Conservation (phyloP, 257 asterid species). For the Fraxinus quadrangulata region DNA sequence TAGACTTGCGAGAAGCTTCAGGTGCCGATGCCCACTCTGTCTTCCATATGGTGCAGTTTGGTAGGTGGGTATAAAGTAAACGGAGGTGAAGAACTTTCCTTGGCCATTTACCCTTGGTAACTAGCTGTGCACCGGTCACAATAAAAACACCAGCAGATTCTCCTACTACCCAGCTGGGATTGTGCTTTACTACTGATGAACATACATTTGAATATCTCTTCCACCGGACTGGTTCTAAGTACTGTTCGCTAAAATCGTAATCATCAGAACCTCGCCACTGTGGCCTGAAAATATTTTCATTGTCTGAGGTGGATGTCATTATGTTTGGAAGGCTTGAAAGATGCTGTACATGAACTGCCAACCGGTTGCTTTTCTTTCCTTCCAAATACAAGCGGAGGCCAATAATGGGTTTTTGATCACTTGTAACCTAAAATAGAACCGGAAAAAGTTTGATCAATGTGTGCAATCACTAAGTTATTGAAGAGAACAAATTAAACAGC, state of each 20-base stretch:
- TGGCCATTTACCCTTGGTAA: conserved; percentile 93
- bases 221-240: conserved; percentile 88
- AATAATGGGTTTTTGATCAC: conserved; percentile 75
- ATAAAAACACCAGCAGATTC: conserved; percentile 61
- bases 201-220: conserved; percentile 74
- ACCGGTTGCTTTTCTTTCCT: conserved; percentile 81
- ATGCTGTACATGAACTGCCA: conserved; percentile 91
- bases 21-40: conserved; percentile 94
- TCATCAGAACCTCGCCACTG: conserved; percentile 98
- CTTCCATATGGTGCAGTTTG: conserved; percentile 71
- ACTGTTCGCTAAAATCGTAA: conserved; percentile 59
- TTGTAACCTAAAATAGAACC: conserved; percentile 57
- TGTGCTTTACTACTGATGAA: conserved; percentile 67
- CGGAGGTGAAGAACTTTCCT: conserved; percentile 85
- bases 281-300: conserved; percentile 32
- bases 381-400: conserved; percentile 88
- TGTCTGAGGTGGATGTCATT: conserved; percentile 45
- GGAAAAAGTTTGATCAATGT: conserved; percentile 8
- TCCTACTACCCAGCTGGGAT: conserved; percentile 67
- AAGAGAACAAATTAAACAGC: conserved; percentile 3
- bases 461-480: background rate
- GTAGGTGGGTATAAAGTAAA: conserved; percentile 66
- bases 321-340: conserved; percentile 79
- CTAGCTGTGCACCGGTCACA: conserved; percentile 88
- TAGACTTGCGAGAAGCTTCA: conserved; percentile 66